phyloP scores from a whole-genome alignment of 2,329 filamentous ascomycete genomes.

The Hypoxylon sp. region DNA sequence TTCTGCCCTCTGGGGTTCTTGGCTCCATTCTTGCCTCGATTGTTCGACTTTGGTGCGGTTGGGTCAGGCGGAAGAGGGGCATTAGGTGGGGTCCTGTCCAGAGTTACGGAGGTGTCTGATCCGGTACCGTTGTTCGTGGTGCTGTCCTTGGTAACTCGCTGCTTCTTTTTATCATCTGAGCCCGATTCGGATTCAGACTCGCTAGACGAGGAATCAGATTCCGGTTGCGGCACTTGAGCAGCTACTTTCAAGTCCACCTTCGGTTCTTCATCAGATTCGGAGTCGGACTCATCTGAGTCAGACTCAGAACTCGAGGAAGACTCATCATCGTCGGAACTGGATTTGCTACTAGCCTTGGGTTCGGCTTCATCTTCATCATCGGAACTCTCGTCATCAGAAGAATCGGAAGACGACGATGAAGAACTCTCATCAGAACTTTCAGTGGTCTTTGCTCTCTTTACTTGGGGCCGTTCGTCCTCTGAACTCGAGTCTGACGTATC shows the following conservation, averaged over 20 bases:
- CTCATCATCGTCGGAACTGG: slow-evolving; percentile 25
- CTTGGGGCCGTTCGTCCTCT: slow-evolving; percentile 59
- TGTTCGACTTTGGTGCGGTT: slow-evolving; percentile 60
- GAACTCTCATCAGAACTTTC: slow-evolving; percentile 56
- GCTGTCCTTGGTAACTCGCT: slow-evolving; percentile 45
- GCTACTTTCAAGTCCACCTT: slow-evolving; percentile 49
- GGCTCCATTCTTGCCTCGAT: slow-evolving; percentile 52
- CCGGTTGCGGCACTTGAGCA: slow-evolving; percentile 60
- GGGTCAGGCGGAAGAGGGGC: slow-evolving; percentile 69
- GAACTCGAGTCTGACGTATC: slow-evolving; percentile 57
- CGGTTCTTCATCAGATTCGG: slow-evolving; percentile 55
- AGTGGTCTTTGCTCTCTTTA: slow-evolving; percentile 63
- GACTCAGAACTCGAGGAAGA: slow-evolving; percentile 55
- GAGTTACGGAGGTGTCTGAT: slow-evolving; percentile 63
- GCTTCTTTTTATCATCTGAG: slow-evolving; percentile 54
- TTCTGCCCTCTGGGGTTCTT: slow-evolving; percentile 66
- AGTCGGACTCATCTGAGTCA: slow-evolving; percentile 58
- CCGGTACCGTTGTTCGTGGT: slow-evolving; percentile 51
- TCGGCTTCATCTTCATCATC: slow-evolving; percentile 49
- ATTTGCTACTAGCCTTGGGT: slow-evolving; percentile 32
- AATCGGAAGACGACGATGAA: slow-evolving; percentile 55
- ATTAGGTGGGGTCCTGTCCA: slow-evolving; percentile 68
- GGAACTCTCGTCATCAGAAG: slow-evolving; percentile 52
- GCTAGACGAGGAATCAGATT: slow-evolving; percentile 58
- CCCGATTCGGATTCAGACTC: slow-evolving; percentile 58